Base-by-base conservation (phyloP, 2,329 filamentous ascomycete genomes). In the Stagonosporopsis rhizophila region DNA sequence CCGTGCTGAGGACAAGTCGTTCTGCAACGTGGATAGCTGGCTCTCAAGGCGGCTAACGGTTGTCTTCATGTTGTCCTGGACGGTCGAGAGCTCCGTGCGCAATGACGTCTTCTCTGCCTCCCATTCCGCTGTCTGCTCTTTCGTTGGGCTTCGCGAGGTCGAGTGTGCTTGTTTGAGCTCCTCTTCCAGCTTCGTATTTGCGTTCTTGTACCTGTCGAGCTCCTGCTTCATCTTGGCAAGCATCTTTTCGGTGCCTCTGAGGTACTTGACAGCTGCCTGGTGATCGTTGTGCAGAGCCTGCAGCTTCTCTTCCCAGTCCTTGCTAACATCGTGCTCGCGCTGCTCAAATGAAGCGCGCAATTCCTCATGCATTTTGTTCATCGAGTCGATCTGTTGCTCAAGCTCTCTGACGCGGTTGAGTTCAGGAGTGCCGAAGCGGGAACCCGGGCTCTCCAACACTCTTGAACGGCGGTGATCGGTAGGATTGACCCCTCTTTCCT, bases 171-270 rank as follows among this genome's bases (percentile, higher is more conserved):
- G 65, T 83, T 89, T 84, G n/a, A 97, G 81, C 69, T 97, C 92
- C 42, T 87, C 85, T 75, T 95, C 93, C 37, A 99, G 82, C 58
- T 90, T 89, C 17, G 83, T 81, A 70, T 97, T 97, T 59, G 95
- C 90, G 12, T 87, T 79, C 83, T 98, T 98, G 79, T 96, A 95
- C 55, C 92, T 91, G 51, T 89, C 84, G n/a, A 99, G 83, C 78
- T 99, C 95, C 70, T 97, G 92, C 80, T 98, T 98, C 83, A 99
- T 94, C 76, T 96, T 94, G 77, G 95, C 93, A 44, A 99, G 85
- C 92, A 99, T 97, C 84, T 97, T 98, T 78, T 99, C 95, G 1
- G 95, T 98, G 56, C 95, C 95, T 77, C 96, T 96, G 65, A 99
- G 91, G 71, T 99, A 99, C 77, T 97, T 95, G 45, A 98, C 93